Evolutionary conservation across 805 yeast genomes (phyloP), one percentile per base, ranked within the genome.

Genomic region (Metschnikowia cerradonensis): DNA sequence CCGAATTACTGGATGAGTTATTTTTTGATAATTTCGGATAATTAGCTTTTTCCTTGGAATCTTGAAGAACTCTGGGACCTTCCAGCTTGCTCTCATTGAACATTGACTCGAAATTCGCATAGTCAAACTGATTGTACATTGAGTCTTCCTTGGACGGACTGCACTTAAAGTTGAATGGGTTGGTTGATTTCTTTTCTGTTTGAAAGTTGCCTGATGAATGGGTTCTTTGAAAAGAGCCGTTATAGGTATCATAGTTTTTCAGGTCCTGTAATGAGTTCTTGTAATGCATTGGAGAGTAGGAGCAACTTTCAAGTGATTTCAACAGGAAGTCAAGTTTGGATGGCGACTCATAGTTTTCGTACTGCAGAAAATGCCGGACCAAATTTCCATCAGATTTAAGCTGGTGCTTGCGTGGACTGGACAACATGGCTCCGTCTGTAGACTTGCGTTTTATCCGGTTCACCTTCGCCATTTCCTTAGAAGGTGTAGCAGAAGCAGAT

Each of bases 161-260:
- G 7, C 20, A 38, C 26, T 47, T 31, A 34, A 40, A 37, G 30
- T 31, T 45, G 30, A 33, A 33, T 7, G 44, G 41, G 15, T 38
- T 47, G 4, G 31, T 34, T 5, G 22, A 15, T 45, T 17, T 49
- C 38, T 46, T 41, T 41, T 34, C 47, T 20, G 33, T 6, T 20
- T 43, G 49, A 45, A 71, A 68, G 50, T 68, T 72, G 1, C 68
- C 67, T 2, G 75, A 67, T 44, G 74, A 69, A 48, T 59, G 64
- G 1, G 75, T 72, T 43, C 71, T 69, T 4, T 36, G 47, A 17
- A 44, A 35, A 6, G 40, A 22, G 32, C 47, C 35, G 11, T 44
- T 35, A 22, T 44, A 44, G 11, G 40, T 23, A 13, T 44, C 47
- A 35, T 33, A 23, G 32, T 23, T 23, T 11, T 44, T 34, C 15